Base-by-base conservation (phyloP, 169 alveolate genomes). In the Neospora caninum region DNA sequence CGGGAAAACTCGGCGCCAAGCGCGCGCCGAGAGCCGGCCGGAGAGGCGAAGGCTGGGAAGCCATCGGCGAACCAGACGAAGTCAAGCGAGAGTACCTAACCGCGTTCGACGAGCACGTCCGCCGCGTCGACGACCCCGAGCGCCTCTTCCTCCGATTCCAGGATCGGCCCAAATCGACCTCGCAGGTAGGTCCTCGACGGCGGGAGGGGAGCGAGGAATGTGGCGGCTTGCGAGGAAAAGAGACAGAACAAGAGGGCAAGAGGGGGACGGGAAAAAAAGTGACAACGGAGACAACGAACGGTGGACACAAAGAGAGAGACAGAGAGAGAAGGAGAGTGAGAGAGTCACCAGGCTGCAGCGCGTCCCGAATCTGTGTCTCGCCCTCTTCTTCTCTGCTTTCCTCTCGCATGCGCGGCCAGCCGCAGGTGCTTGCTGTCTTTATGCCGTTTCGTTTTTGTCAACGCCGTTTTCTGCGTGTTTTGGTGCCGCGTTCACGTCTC, bases 51-150 rank as follows among this genome's bases (percentile, higher is more conserved):
- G 89, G 89, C 64, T 91, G 94, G 94, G 94, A 91, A 38, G 64
- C 53, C 29, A 31, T 91, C 25, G 94, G 94, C 0, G 94, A 91
- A n/a, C 94, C 94, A 0, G 94, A 91, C 29, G 94, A 91, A 34
- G 67, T 91, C 38, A 43, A 38, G 49, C 20, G 58, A 34, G 94
- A 82, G 9, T 42, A 16, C 45, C 64, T 82, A 34, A 91, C 94
- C 6, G 80, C 89, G 49, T 67, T 42, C 58, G 94, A 91, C 64
- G 94, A 42, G 34, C 88, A 54, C 18, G 83, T 91, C 13, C 88
- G 88, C 31, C 69, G 88, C 1, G 88, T 45, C 22, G 94, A 91
- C 34, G 49, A 31, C 0, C 94, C 94, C 0, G 94, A 91, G 64
- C 31, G 94, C 43, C 88, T 91, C 36, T 82, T 41, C 49, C 88